Base-by-base conservation (phyloP, 768 basidiomycete species). In the Boletus vinaceobasis region DNA sequence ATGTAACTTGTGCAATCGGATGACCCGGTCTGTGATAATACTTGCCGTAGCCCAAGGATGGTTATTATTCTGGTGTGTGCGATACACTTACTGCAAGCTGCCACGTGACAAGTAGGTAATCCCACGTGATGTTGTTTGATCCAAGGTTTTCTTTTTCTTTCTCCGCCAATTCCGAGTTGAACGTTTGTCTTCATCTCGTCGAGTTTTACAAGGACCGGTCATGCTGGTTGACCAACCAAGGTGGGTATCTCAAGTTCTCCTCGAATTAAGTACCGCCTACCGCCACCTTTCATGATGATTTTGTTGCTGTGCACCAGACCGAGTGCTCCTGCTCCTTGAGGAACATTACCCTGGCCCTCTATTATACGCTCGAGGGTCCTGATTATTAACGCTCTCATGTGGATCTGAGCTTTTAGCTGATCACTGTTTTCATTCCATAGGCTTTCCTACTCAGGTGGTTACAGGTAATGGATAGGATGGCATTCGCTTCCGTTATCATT, bases 301-400 rank as follows among this genome's bases (percentile, higher is more conserved):
- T 50, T 46, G 48, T 66, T 72, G 69, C 70, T 72, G 66, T 72
- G 69, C 69, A 72, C 69, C 69, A 71, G 71, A 67, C 66, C 37
- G 65, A 69, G 68, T 70, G 66, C 65, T 52, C 50, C 37, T 48
- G 65, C 68, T 59, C 66, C 36, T 66, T 71, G 71, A 70, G 69
- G 71, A 72, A 53, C 48, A 54, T 38, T 48, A 54, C 66, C 69
- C 69, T 58, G 71, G 32, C 66, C 61, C 63, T 65, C 66, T 52
- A 56, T 62, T 43, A 69, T 71, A 72, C 71, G 69, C 67, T 67
- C 52, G 65, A 64, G 69, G 71, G 70, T 61, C 63, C 71, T 71
- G 69, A 72, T 47, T 39, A 26, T 36, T 47, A 9, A 48, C 17
- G 1, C 15, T 27, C 35, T 53, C 35, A 17, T 37, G 10, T 43